These are phyloP conservation scores for Rhodotorula sp. DNA, from an alignment of 1,284 basidiomycete species.

Conservation along the genomic window DNA sequence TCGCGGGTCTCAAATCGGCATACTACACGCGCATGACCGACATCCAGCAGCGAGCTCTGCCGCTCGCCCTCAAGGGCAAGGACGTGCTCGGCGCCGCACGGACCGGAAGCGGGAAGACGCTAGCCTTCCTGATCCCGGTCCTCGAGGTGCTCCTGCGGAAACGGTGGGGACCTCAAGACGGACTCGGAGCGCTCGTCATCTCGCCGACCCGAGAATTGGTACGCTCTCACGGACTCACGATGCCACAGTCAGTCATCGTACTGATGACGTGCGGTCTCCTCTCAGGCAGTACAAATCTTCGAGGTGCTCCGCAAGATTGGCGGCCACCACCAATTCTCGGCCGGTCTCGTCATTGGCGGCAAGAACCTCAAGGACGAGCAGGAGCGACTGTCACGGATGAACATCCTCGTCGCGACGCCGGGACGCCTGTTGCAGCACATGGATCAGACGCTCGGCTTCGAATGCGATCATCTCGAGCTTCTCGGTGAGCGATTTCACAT, in stretches of 20 bases:
- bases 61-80: slow-evolving; percentile 63
- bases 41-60: slow-evolving; percentile 67
- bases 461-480: slow-evolving; percentile 82
- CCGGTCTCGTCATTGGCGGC: slow-evolving; percentile 93
- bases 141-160: slow-evolving; percentile 70
- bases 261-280: not conserved
- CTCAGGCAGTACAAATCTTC: slow-evolving; percentile 91
- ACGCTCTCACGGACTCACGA: slow-evolving; percentile 41
- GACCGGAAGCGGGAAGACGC: slow-evolving; percentile 80
- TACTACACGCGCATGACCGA: slow-evolving; percentile 86
- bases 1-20: slow-evolving; percentile 72
- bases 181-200: slow-evolving; percentile 88
- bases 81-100: slow-evolving; percentile 75
- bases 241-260: not conserved
- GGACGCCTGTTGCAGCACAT: slow-evolving; percentile 94
- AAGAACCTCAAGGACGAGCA: slow-evolving; percentile 91
- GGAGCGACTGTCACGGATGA: slow-evolving; percentile 86
- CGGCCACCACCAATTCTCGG: slow-evolving; percentile 85
- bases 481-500: slow-evolving; percentile 63
- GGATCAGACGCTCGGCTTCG: slow-evolving; percentile 96
- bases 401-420: slow-evolving; percentile 95
- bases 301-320: slow-evolving; percentile 91
- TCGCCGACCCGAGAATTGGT: slow-evolving; percentile 93
- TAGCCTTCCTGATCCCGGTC: slow-evolving; percentile 75
- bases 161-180: slow-evolving; percentile 78